Base-by-base conservation (phyloP, 1,284 basidiomycete species). In the Cerrena zonata region DNA sequence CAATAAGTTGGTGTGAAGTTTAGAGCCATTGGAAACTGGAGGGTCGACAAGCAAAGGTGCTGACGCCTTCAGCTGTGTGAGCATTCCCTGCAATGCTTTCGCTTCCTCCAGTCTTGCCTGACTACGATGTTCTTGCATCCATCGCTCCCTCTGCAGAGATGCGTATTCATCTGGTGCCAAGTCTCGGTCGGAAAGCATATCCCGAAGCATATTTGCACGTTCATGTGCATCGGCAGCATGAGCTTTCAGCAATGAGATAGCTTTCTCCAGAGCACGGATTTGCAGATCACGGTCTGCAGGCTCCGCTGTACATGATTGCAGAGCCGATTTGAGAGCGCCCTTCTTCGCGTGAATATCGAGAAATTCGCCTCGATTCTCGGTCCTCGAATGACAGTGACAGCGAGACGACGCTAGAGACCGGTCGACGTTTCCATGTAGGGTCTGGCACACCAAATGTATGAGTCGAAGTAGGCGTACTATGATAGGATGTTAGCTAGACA, bases 61-160 rank as follows among this genome's bases (percentile, higher is more conserved):
- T 42, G 45, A 30, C 30, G 37, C 44, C n/a, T 22, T 37, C 5
- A 59, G 46, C 41, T 53, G 51, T 41, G 50, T 48, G 26, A 61
- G 19, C 3, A 55, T 40, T 26, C 52, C 48, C 5, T 53, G 52
- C 3, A 59, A 39, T 2, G 48, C 51, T 11, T 53, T 45, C 10
- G 54, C 51, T 55, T 79, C 69, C 39, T 69, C 55, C 48, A 70
- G 65, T 12, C 69, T 64, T 22, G 62, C 64, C 39, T 57, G 51
- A 44, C 70, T 65, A 53, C 72, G 67, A 51, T 68, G 73, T 54
- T 81, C 78, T 51, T 74, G 72, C 62, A 73, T 67, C 78, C 77
- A 79, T 23, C 73, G 70, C 51, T 78, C 70, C 3, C 67, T 69
- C 53, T 77, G 72, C 39, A 76, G 59, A 11, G 65, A 51, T 43